Base-by-base conservation (phyloP, 176 grass and related monocot species). In the Panicum miliaceum region DNA sequence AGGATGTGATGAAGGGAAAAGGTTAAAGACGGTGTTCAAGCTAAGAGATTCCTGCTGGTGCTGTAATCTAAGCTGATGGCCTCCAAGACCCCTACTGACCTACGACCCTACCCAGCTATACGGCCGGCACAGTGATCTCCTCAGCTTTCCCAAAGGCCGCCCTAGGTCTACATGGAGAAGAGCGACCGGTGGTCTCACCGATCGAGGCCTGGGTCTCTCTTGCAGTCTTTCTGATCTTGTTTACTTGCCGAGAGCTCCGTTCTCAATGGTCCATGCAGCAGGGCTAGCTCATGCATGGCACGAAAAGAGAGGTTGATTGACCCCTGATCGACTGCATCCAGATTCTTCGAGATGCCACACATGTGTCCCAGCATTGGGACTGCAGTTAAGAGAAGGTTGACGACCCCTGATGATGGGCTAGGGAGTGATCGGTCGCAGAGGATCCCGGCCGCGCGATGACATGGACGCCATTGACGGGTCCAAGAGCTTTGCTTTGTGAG, bases 401-500 rank as follows among this genome's bases (percentile, higher is more conserved):
- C 22, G 48, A 52, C 18, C 42, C 5, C 42, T 45, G 42, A 45
- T 45, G 47, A 13, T 53, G 12, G 8, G 51, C 50, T 71, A 71
- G 42, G 61, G 34, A 69, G 41, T 14, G 11, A 68, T 60, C 68
- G 79, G 80, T 74, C 40, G 32, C 68, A 87, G 80, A 68, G 48
- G 84, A 90, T 87, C 80, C 80, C 36, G 36, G 78, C 57, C 7
- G 3, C 54, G 73, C 4, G 71, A 53, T 58, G 76, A 88, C 71
- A 59, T 60, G 85, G 76, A 75, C 22, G 76, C 76, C 84, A 89
- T 94, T 95, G 96, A 98, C 87, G 91, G 84, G 95, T 95, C 92
- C 89, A 95, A 88, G 76, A 32, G 29, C 29, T 54, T 85, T 71
- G 84, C 91, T 88, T 93, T 89, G 88, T 41, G 85, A 78, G 84